Base-by-base conservation (phyloP, 78 protist genomes). In the Speleostelium caveatum region DNA sequence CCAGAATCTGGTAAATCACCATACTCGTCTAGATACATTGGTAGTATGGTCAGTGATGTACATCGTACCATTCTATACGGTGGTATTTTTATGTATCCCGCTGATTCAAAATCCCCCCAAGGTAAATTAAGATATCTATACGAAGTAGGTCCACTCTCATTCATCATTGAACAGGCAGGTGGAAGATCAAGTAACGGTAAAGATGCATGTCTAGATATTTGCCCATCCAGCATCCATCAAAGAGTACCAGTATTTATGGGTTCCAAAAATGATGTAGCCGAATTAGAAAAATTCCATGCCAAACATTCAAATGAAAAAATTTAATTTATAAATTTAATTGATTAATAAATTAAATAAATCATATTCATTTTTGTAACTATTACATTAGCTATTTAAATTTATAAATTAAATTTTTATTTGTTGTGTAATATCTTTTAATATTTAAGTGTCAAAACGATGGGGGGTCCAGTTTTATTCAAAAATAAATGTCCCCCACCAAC, bases 51-150 rank as follows among this genome's bases (percentile, higher is more conserved):
- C 7, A 96, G 97, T 51, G 99, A 98, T 56, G 94, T 98, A 21
- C 99, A 98, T 94, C 89, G 99, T 39, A 98, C 99, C 2, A 86
- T 97, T 19, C 87, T 97, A 28, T 96, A 97, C 77, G 99, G 99
- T 0, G 99, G 99, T 60, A 87, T 98, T 68, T 98, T 96, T 77
- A 72, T 95, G 95, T 97, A 97, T 86, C 99, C 99, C 22, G 98
- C 89, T 0, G 98, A 96, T 85, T 60, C 88, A 16, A 88, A 88
- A 45, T 88, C 94, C 45, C 94, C 94, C 28, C 56, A 88, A 8
- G 94, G 94, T 61, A 88, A 88, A 55, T 38, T 88, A 33, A 56
- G 95, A 59, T 78, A 79, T 28, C 90, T 91, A 33, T 91, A 80
- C n/a, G 88, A 83, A 71, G 95, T 91, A 73, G 98, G 79, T 14